These are phyloP conservation scores for Trametes villosa DNA, from an alignment of 768 basidiomycete genomes.

Conservation along the genomic window DNA sequence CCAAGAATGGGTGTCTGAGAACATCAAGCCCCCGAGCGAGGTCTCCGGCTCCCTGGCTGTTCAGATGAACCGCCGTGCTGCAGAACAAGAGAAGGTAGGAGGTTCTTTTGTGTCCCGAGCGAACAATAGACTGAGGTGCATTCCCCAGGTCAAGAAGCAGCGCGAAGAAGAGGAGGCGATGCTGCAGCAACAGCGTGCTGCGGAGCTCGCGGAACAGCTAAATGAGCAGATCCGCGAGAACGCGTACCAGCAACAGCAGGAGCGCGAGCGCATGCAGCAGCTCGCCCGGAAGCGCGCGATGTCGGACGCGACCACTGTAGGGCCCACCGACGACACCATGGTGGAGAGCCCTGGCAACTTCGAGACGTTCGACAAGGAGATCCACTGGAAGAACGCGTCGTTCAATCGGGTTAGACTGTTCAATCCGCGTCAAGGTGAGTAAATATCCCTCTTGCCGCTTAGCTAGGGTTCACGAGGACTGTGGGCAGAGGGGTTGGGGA, in stretches of 20 bases:
- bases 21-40: constrained; percentile 61
- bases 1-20: constrained; percentile 71
- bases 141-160: constrained; percentile 51
- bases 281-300: constrained; percentile 62
- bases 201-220: constrained; percentile 59
- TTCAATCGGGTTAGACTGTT: constrained; percentile 74
- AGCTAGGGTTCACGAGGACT: not conserved
- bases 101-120: not conserved
- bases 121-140: not conserved
- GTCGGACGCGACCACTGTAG: constrained; percentile 73
- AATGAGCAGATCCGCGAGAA: constrained; percentile 71
- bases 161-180: constrained; percentile 61
- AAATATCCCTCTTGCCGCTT: too few relatives aligned
- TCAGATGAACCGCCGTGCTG: constrained; percentile 77
- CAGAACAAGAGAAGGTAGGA: constrained; percentile 67
- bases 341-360: constrained; percentile 52
- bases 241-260: constrained; percentile 60
- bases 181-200: constrained; percentile 52
- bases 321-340: constrained; percentile 38
- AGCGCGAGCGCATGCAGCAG: constrained; percentile 54
- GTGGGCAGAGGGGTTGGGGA: constrained; percentile 68
- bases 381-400: constrained; percentile 59
- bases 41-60: constrained; percentile 72
- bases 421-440: constrained; percentile 66
- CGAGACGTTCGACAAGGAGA: constrained; percentile 61